Evolutionary conservation across 257 asterid genomes (phyloP), one percentile per base, ranked within the genome.

Genomic region (Solanum piurae): DNA sequence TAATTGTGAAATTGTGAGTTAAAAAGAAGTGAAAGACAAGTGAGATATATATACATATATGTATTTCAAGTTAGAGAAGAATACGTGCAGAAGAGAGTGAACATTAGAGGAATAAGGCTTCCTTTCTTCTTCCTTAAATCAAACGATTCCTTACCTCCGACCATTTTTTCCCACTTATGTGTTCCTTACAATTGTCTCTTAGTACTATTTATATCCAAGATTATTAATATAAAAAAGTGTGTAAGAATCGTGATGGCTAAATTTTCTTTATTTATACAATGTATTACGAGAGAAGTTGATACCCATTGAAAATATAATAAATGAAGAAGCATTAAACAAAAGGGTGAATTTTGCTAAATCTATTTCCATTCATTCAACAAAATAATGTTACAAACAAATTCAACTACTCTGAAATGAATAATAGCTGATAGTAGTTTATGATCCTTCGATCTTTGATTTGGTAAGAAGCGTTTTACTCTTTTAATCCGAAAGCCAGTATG

Each of bases 51-150:
- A 29, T 5, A 66, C 11, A 25, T 66, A 9, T 29, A 16, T 82
- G 83, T 86, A 83, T 85, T 20, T 46, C 31, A 36, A 79, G 18
- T 87, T 64, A 83, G 27, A 64, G 44, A 87, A 92, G 98, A 93
- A 93, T 93, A 91, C 94, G 93, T 92, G 95, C 86, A 58, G 79
- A 58, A 89, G 89, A 37, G 87, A 85, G 91, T 76, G 85, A 88
- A 74, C 68, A 79, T 10, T 37, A 84, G 25, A 84, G 85, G 73
- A 37, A 46, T 80, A 84, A 83, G 55, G 93, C 92, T 93, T 93
- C 95, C 90, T 94, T 94, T 87, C 95, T 92, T 92, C 90, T 49
- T 49, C 60, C 60, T 62, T 84, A 89, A 38, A 94, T 92, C 93
- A 89, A 88, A 33, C 37, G 93, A 94, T 92, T 89, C 96, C 91